These are phyloP conservation scores for Rhynchosporium graminicola DNA, from an alignment of 2,329 filamentous ascomycete species.

Conservation along the genomic window DNA sequence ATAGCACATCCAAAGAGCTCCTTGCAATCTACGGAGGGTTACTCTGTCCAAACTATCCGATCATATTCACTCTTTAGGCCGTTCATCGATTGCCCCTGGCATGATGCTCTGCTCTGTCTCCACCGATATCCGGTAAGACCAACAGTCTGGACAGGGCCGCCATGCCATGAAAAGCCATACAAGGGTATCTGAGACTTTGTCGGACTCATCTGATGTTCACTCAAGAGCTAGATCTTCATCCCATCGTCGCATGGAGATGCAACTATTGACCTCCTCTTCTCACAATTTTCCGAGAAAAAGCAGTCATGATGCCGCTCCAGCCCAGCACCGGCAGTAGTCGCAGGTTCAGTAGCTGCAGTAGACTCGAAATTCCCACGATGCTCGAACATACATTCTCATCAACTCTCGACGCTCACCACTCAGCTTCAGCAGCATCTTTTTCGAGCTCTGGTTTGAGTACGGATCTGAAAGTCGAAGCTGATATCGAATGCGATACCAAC, in stretches of 20 bases:
- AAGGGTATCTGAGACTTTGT: conserved; percentile 10
- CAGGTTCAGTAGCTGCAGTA: conserved; percentile 10
- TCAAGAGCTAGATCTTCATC: conserved; percentile 12
- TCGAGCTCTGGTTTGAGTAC: conserved; percentile 11
- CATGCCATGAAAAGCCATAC: conserved; percentile 10
- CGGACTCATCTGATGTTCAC: conserved; percentile 6
- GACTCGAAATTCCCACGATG: conserved; percentile 20
- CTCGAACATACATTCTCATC: conserved; percentile 25
- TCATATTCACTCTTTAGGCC: conserved; percentile 2
- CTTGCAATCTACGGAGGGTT: background rate
- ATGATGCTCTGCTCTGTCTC: background rate
- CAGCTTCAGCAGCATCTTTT: conserved; percentile 3
- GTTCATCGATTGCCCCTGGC: conserved; percentile 2
- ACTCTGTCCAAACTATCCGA: background rate
- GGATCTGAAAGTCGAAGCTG: conserved; percentile 15
- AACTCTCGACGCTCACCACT: conserved; percentile 6
- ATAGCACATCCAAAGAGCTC: background rate
- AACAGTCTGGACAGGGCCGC: conserved; percentile 21
- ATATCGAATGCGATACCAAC: conserved; percentile 13
- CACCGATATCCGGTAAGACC: conserved; percentile 4
- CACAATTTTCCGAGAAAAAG: conserved; percentile 11
- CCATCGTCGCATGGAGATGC: conserved; percentile 24
- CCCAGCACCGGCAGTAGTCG: conserved; percentile 6
- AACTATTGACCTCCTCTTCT: conserved; percentile 12
- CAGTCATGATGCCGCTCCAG: conserved; percentile 23